Percentiles rank a stretch among this genome's conserved stretches.
phyloP scores from a whole-genome alignment of 164 flowering plant genomes.

The Vitis vinifera region DNA sequence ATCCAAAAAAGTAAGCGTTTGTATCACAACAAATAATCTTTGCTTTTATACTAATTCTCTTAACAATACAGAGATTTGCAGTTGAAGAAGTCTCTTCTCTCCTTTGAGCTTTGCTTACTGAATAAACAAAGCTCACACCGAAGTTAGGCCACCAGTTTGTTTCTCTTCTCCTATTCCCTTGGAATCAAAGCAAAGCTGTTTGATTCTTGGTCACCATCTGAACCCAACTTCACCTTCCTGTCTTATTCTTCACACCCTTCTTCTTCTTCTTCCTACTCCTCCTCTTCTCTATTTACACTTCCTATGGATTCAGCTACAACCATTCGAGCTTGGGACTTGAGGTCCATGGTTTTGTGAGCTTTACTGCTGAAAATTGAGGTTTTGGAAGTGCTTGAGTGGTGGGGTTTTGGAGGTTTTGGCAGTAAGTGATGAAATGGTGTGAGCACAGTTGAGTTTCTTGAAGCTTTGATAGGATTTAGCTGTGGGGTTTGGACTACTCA shows the following conservation, averaged over 20 bases:
- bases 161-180: conserved; percentile 47
- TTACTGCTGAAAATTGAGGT: conserved; percentile 5
- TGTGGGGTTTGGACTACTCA: neutral
- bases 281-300: too few relatives aligned
- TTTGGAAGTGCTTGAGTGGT: neutral
- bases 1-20: neutral
- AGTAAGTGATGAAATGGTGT: neutral
- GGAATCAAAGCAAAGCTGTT: conserved; percentile 63
- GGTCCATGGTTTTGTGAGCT: neutral
- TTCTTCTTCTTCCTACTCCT: conserved; percentile 7
- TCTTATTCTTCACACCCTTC: conserved; percentile 10
- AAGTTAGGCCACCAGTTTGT: conserved; percentile 71
- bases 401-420: neutral
- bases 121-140: conserved; percentile 29
- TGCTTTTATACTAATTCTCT: conserved; percentile 9
- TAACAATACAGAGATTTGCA: conserved; percentile 8
- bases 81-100: conserved; percentile 21
- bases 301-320: too few relatives aligned
- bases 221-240: conserved; percentile 50
- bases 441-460: neutral
- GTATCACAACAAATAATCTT: neutral
- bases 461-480: neutral
- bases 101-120: conserved; percentile 33
- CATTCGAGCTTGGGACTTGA: too few relatives aligned
- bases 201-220: conserved; percentile 88